Evolutionary conservation across 768 basidiomycete species (phyloP).

Genomic region (Omphalotus guepiniiformis): DNA sequence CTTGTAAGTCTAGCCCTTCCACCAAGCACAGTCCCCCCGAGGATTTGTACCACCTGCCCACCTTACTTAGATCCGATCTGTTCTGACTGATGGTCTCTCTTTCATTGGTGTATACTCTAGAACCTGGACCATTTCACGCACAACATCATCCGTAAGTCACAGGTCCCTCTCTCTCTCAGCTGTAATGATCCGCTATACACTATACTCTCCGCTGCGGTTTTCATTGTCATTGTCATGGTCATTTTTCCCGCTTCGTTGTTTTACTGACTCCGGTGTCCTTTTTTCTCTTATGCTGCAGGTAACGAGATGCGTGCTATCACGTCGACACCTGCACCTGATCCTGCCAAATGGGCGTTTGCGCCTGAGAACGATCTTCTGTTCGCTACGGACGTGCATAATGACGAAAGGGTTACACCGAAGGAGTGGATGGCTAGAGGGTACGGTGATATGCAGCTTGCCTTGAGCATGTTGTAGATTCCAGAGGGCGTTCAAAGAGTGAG

Average conservation of each 20-base stretch:
- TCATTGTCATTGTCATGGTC: not conserved
- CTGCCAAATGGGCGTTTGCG: conserved; percentile 56
- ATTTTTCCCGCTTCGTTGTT: not conserved
- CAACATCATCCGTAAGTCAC: conserved; percentile 54
- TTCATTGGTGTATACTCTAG: conserved; percentile 27
- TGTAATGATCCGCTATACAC: no score
- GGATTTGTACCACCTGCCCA: conserved; percentile 1
- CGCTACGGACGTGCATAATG: conserved; percentile 23
- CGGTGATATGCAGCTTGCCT: conserved; percentile 37
- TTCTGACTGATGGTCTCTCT: conserved; percentile 3
- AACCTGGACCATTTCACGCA: conserved; percentile 71
- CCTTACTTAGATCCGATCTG: not conserved
- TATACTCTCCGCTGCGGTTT: no score
- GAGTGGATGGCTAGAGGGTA: conserved; percentile 56
- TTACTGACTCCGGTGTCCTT: not conserved
- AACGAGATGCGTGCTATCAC: conserved; percentile 63
- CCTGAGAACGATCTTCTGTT: conserved; percentile 57
- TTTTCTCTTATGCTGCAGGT: conserved; percentile 25
- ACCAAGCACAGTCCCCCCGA: not conserved
- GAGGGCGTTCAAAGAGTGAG: no score
- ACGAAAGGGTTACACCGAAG: conserved; percentile 44
- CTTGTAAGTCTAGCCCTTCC: conserved; percentile 34
- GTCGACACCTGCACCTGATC: conserved; percentile 55
- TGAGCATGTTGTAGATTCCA: no score
- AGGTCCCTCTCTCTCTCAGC: conserved; percentile 5